A percentile compares a stretch with the other conserved stretches of the same genome.
These are phyloP conservation scores for Ambrosia hybrid DNA, from an alignment of 140 eudicot species.

Conservation along the genomic window DNA sequence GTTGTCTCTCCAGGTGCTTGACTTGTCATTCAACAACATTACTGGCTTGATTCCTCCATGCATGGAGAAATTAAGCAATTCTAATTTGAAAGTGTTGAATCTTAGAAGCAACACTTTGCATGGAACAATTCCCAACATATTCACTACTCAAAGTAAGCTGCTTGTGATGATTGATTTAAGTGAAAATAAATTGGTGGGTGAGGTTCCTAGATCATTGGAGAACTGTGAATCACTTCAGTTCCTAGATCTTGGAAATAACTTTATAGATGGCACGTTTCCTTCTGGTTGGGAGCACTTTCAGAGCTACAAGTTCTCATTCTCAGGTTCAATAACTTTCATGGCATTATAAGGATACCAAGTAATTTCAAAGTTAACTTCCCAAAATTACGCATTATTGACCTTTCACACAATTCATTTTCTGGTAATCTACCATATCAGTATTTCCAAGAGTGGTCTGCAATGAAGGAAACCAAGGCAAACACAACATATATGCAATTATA, in stretches of 20 bases:
- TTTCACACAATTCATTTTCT: constrained; percentile 27
- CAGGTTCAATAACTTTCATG: constrained; percentile 40
- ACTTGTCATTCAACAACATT: too few species aligned
- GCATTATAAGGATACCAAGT: constrained; percentile 12
- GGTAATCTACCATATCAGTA: constrained; percentile 24
- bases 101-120: constrained; percentile 28
- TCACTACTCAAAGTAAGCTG: constrained; percentile 1
- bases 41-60: too few species aligned
- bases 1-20: too few species aligned
- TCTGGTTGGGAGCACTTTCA: constrained; percentile 34
- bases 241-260: constrained; percentile 33
- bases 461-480: background rate
- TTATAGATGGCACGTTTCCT: constrained; percentile 29
- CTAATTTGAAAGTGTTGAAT: background rate
- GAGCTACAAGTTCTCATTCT: constrained; percentile 34
- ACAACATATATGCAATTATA: background rate
- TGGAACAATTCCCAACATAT: constrained; percentile 31
- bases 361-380: constrained; percentile 1
- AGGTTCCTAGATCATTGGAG: constrained; percentile 31
- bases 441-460: constrained; percentile 27
- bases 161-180: constrained; percentile 29
- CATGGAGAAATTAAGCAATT: too few species aligned
- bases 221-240: constrained; percentile 30
- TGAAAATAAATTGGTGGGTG: constrained; percentile 29
- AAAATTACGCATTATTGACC: constrained; percentile 38